These are phyloP conservation scores for Porphyrellus sp. DNA, from an alignment of 1,284 basidiomycete genomes.

Conservation along the genomic window DNA sequence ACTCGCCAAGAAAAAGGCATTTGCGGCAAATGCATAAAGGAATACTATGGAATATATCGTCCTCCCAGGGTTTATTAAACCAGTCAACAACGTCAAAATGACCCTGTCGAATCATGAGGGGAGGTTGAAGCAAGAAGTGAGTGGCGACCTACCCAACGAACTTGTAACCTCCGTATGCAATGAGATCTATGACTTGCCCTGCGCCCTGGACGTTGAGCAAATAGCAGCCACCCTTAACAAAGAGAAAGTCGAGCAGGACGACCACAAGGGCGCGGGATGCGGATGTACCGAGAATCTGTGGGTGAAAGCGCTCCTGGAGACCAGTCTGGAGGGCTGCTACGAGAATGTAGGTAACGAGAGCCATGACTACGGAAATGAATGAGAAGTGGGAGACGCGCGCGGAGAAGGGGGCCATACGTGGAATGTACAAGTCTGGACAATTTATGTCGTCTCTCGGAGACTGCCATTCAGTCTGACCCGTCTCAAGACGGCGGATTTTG, in stretches of 20 bases:
- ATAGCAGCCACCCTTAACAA: constrained; percentile 90
- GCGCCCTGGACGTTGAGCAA: constrained; percentile 81
- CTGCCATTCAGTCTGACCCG: constrained; percentile 77
- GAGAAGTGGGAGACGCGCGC: background rate
- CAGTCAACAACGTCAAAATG: constrained; percentile 64
- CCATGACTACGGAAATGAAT: constrained; percentile 69
- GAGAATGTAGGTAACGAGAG: constrained; percentile 93
- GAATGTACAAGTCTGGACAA: constrained; percentile 95
- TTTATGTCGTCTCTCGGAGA: constrained; percentile 94
- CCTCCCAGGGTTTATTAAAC: constrained; percentile 58
- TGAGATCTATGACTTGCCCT: constrained; percentile 67
- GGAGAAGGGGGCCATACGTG: constrained; percentile 54
- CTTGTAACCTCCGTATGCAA: constrained; percentile 93
- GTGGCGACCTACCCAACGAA: constrained; percentile 77
- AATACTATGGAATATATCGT: constrained; percentile 74
- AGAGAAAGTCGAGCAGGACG: constrained; percentile 81
- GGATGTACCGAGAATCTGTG: constrained; percentile 85
- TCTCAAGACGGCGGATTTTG: constrained; percentile 58
- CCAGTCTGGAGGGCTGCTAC: constrained; percentile 84
- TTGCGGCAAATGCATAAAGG: constrained; percentile 82
- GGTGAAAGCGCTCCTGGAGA: constrained; percentile 81
- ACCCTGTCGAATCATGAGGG: constrained; percentile 46
- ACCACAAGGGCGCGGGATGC: constrained; percentile 82
- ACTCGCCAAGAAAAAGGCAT: constrained; percentile 91
- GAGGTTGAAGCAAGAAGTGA: background rate